Base-by-base conservation (phyloP, 192 early-diverging fungal genomes). In the Coemansia sp. region DNA sequence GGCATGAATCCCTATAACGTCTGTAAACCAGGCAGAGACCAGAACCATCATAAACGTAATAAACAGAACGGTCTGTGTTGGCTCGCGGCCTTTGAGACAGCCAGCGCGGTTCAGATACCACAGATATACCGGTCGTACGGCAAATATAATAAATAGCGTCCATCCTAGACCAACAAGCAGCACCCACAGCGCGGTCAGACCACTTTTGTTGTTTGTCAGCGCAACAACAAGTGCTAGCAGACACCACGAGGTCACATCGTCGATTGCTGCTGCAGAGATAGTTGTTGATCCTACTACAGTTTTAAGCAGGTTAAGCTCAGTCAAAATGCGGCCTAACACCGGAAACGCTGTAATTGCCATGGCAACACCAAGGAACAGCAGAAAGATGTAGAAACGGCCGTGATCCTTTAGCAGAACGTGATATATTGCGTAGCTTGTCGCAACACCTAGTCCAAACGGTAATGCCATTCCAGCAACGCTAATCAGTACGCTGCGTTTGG, bases 311-410 rank as follows among this genome's bases (percentile, higher is more conserved):
- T 94, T 93, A 34, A 86, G 81, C 71, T 96, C 94, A 0, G 91
- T 87, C 53, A 98, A 69, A 49, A 98, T 95, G 59, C 96, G 93
- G 0, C 92, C 95, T 25, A 98, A 82, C 1, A 98, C 95, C 0
- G 95, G 95, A 57, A 95, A 98, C 0, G 94, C 93, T 0, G 93
- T 97, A 60, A 95, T 93, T 30, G 89, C 78, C 88, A 95, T 93
- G 44, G 91, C 90, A 8, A 96, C 94, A 41, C 93, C 93, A 21
- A 83, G 76, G 70, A 94, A 96, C 50, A 94, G 83, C 18, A 97
- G 47, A 64, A 93, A 95, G 17, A 78, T 87, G 14, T 70, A 59
- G 70, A 91, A 94, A 3, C 70, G 52, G 12, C 70, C 74, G 21
- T 67, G 55, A 8, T 54, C 41, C 3, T 81, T 53, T 23, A 80